Evolutionary conservation across 306 rosid species (phyloP).

Genomic region (Lithocarpus polystachyus): DNA sequence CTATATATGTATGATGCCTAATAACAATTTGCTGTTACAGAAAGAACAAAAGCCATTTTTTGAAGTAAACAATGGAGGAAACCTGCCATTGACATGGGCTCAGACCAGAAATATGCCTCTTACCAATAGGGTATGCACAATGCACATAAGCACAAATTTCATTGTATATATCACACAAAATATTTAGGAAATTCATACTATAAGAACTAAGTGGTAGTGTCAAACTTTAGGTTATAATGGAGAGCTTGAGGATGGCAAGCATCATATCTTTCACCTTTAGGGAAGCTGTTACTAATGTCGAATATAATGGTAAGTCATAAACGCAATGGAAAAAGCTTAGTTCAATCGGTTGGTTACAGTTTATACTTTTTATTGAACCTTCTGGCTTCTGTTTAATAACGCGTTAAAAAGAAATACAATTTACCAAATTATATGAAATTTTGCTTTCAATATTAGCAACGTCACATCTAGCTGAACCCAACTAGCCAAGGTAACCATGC

Average conservation of each 20-base stretch:
- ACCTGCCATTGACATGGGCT: conserved; percentile 17
- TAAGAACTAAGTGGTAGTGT: neutral
- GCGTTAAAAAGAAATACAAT: too few species aligned
- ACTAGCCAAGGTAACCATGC: too few species aligned
- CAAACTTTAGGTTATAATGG: conserved; percentile 16
- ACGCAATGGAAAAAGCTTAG: too few species aligned
- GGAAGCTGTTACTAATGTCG: conserved; percentile 20
- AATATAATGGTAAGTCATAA: conserved; percentile 8
- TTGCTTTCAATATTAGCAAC: too few species aligned
- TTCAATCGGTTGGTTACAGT: too few species aligned
- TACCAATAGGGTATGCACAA: conserved; percentile 11
- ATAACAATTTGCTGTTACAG: neutral
- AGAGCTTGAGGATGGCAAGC: conserved; percentile 32
- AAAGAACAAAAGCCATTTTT: conserved; percentile 16
- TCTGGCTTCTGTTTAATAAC: too few species aligned
- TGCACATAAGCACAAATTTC: neutral
- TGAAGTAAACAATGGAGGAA: conserved; percentile 19
- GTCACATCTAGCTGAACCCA: too few species aligned
- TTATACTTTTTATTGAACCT: too few species aligned
- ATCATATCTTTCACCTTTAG: conserved; percentile 25
- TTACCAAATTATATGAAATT: too few species aligned
- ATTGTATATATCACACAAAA: neutral
- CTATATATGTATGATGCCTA: neutral
- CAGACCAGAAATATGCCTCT: conserved; percentile 22
- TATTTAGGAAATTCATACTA: neutral